Base-by-base conservation (phyloP, 108 stramenopile genomes). In the Nannochloropsis oceanica region DNA sequence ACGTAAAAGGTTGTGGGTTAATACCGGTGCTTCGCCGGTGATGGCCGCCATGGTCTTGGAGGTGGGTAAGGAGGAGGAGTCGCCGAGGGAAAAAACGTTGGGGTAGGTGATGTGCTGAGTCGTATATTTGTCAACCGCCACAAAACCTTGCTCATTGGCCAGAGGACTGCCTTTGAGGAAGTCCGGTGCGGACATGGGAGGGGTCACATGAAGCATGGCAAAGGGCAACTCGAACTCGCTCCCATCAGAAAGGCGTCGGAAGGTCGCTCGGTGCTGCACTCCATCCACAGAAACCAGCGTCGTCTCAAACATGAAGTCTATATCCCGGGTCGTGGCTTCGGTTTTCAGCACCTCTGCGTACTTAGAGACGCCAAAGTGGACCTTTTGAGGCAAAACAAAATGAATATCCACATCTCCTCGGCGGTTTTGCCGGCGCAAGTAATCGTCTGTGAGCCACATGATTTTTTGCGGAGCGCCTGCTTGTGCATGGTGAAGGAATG, bases 21-120 rank as follows among this genome's bases (percentile, higher is more conserved):
- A 44, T 43, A 91, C 89, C 26, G 88, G 88, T 9, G 89, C 89
- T 81, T 91, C 89, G 12, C 27, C 44, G 11, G 91, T 86, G 25
- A 90, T 44, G 11, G 91, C 91, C 2, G 91, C 91, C n/a, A 86
- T 86, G 43, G 91, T 91, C 85, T 91, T 91, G 80, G 84, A 84
- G 81, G 83, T 91, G 26, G 91, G 91, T 22, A 84, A 82, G 44
- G 85, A 86, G 87, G 89, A 85, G 81, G 87, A 91, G 80, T 91
- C 91, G 9, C 91, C 91, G 26, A 89, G 79, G 12, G 84, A 87
- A 82, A 91, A 91, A 0, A 91, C 80, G 83, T 91, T 91, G 59
- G 44, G 27, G 85, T 84, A 91, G 27, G 82, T 87, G 12, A 84
- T 90, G 46, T 79, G 82, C 85, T 90, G 89, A 27, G 87, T 24